Percentiles rank a stretch among this genome's conserved stretches.
These are phyloP conservation scores for Venturia oleaginea DNA, from an alignment of 2,329 filamentous ascomycete genomes.

Conservation along the genomic window DNA sequence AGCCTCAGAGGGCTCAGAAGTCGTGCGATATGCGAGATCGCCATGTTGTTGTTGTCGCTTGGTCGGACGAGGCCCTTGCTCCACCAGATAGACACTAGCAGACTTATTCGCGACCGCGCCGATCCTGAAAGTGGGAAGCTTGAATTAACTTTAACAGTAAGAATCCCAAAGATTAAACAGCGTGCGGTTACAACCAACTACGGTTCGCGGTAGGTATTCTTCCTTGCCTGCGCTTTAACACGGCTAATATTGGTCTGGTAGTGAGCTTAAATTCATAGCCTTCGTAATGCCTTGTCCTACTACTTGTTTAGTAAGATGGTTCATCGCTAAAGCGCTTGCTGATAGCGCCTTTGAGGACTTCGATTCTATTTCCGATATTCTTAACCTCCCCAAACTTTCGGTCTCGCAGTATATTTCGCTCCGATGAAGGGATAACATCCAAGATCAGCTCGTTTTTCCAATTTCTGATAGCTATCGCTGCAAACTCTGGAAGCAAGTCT, in stretches of 20 bases:
- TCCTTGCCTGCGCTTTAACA: neutral
- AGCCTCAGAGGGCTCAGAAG: too few relatives aligned
- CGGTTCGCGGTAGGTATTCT: neutral
- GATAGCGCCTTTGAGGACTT: neutral
- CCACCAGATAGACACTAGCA: too few relatives aligned
- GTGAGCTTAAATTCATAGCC: neutral
- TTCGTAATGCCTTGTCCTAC: neutral
- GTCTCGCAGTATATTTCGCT: neutral
- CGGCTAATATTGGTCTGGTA: neutral
- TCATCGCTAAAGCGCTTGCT: neutral
- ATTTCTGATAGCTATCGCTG: neutral
- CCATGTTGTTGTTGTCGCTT: too few relatives aligned
- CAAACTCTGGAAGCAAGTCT: neutral
- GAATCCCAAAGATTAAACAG: neutral
- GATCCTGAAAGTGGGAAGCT: neutral
- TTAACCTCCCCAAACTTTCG: neutral
- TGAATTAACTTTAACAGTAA: neutral
- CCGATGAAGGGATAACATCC: neutral
- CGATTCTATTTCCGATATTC: neutral
- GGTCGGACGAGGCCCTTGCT: too few relatives aligned
- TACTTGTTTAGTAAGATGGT: neutral
- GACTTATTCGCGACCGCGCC: neutral
- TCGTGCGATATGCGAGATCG: too few relatives aligned
- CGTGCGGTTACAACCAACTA: neutral
- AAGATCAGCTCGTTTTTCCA: neutral